These are phyloP conservation scores for Cucumis hystrix DNA, from an alignment of 306 rosid species.

Conservation along the genomic window DNA sequence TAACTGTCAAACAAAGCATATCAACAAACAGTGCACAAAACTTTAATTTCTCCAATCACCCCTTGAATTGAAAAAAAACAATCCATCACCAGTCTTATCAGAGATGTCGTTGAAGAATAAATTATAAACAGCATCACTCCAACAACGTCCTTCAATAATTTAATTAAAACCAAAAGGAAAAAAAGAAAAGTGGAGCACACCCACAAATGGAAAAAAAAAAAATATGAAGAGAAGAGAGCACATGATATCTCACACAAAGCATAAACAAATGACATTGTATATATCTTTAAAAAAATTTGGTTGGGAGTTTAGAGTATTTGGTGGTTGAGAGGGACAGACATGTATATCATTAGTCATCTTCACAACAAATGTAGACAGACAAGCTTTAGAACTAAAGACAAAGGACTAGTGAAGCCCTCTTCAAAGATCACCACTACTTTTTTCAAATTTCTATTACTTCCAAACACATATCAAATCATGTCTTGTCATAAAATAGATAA, in stretches of 20 bases:
- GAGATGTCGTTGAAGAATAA: not conserved
- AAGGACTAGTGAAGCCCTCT: not conserved
- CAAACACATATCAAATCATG: not conserved
- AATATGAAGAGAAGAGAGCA: not conserved
- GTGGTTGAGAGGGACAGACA: slow-evolving; percentile 3
- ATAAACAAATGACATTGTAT: not conserved
- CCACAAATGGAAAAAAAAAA: not conserved
- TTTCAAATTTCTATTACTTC: not conserved
- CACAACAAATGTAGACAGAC: not conserved
- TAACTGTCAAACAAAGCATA: not conserved
- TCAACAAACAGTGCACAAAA: not conserved
- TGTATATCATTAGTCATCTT: slow-evolving; percentile 7
- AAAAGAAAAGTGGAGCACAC: not conserved
- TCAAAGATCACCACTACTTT: not conserved
- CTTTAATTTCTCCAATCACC: not conserved
- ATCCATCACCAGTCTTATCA: not conserved
- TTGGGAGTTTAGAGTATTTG: not conserved
- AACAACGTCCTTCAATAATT: not conserved
- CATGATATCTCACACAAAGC: not conserved
- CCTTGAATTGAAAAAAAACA: not conserved
- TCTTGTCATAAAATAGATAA: not conserved
- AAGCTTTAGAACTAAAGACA: not conserved
- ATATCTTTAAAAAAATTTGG: not conserved
- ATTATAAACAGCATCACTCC: not conserved
- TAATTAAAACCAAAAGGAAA: too few species aligned